Base-by-base conservation (phyloP, 169 alveolate species). In the Plasmodium billcollinsi region DNA sequence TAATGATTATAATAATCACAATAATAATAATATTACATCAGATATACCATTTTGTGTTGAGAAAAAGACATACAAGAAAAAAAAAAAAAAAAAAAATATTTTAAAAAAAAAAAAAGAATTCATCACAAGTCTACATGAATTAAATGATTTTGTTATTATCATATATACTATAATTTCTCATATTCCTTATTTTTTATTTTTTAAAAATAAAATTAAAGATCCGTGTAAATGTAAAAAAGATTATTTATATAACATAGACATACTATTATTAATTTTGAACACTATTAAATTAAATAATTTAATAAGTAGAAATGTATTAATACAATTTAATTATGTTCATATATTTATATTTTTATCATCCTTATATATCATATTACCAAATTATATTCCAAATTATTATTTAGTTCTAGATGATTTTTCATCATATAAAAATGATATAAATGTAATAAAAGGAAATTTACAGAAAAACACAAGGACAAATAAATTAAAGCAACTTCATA, bases 81-180 rank as follows among this genome's bases (percentile, higher is more conserved):
- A 69, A 67, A 70, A 56, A 54, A 78, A 54, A 54, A 83, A 63
- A 50, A 69, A 83, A 50, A 83, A 56, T 21, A 43, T 39, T 15
- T 4, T 3, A 1, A 49, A 4, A 14, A 56, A 69, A 69, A 83
- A 83, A n/a, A 83, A 83, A 61, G 24, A 26, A 7, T 67, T 69
- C 56, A 62, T 61, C 43, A 83, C 43, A 69, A 69, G 54, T 61
- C 43, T 83, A n/a, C 7, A 69, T 43, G 83, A 70, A 14, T 83
- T 83, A 63, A 83, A 67, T 29, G 83, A 83, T 73, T 62, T 83
- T 56, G 91, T 83, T 3, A 69, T 83, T 29, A 58, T 83, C 12
- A 45, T 83, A 18, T 83, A 83, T 63, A 83, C 91, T 9, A 50
- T 83, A 58, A 83, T 83, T 56, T 83, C 91, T 15, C 91, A 83